These are phyloP conservation scores for Ceratocystis diversiconidia DNA, from an alignment of 2,329 filamentous ascomycete species.

Conservation along the genomic window DNA sequence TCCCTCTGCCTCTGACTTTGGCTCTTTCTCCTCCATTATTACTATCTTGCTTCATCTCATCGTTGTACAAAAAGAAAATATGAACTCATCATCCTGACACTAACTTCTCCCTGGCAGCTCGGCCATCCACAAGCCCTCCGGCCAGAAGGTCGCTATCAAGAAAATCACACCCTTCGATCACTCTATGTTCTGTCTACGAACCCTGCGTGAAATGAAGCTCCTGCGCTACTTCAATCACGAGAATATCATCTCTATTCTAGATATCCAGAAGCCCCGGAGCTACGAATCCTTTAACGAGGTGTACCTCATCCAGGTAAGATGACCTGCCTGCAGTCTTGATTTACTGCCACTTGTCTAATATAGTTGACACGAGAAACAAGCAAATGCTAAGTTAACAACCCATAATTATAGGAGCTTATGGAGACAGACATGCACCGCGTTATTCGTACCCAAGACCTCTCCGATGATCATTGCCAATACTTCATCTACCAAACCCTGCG, in stretches of 20 bases:
- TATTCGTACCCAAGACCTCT: slow-evolving; percentile 94
- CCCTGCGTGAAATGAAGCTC: slow-evolving; percentile 97
- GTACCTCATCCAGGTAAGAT: slow-evolving; percentile 82
- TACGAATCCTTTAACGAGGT: slow-evolving; percentile 96
- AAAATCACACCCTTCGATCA: slow-evolving; percentile 99
- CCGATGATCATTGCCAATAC: slow-evolving; percentile 98
- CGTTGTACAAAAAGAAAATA: too few species aligned
- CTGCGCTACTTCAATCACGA: slow-evolving; percentile 98
- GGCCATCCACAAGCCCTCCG: slow-evolving; percentile 91
- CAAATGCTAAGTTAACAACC: slow-evolving; percentile 11
- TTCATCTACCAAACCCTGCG: slow-evolving; percentile 99
- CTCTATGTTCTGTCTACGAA: slow-evolving; percentile 95
- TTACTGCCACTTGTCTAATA: neutral
- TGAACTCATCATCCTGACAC: neutral
- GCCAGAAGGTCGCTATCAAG: slow-evolving; percentile 98
- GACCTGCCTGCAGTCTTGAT: neutral
- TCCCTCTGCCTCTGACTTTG: neutral
- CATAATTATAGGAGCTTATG: slow-evolving; percentile 66
- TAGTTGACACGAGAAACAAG: slow-evolving; percentile 14
- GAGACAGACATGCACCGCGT: slow-evolving; percentile 99
- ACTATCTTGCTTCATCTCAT: too few species aligned
- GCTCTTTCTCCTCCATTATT: too few species aligned
- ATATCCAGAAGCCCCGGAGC: slow-evolving; percentile 94
- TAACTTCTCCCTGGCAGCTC: slow-evolving; percentile 43
- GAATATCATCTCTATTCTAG: slow-evolving; percentile 98